phyloP scores from a whole-genome alignment of 1,139 yeast genomes.

The Pichia sp. region DNA sequence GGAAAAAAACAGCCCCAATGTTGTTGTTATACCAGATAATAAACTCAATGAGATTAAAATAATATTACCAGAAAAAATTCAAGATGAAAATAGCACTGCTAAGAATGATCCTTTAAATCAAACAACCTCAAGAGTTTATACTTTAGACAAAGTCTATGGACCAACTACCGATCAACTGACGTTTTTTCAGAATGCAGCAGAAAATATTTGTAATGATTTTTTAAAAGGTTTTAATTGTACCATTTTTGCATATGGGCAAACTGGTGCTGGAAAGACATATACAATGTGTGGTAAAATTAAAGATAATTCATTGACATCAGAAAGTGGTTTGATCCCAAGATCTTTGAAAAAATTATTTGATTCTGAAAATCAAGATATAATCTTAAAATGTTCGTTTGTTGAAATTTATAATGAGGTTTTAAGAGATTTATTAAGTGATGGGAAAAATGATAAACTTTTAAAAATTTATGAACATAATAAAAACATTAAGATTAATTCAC shows the following conservation, averaged over 20 bases:
- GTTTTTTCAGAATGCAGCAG: conserved; percentile 56
- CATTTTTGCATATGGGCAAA: conserved; percentile 82
- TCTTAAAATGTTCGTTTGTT: conserved; percentile 61
- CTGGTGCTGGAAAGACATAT: conserved; percentile 84
- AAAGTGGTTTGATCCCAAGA: conserved; percentile 67
- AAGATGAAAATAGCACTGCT: too few relatives aligned
- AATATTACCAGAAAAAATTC: conserved; percentile 27
- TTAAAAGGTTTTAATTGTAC: conserved; percentile 72
- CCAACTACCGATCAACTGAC: conserved; percentile 59
- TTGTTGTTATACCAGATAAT: conserved; percentile 54
- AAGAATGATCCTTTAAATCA: too few relatives aligned
- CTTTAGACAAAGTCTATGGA: conserved; percentile 71
- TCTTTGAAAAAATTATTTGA: conserved; percentile 49
- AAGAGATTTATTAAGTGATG: conserved; percentile 50
- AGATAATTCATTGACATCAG: conserved; percentile 25
- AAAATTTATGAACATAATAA: conserved; percentile 47
- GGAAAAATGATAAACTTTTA: conserved; percentile 31
- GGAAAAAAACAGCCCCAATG: conserved; percentile 63
- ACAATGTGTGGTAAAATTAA: conserved; percentile 74
- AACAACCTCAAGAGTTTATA: conserved; percentile 41
- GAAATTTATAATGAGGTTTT: conserved; percentile 72
- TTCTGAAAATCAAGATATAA: conserved; percentile 18
- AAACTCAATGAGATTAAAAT: conserved; percentile 33
- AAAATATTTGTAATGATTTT: conserved; percentile 60
- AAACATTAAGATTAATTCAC: conserved; percentile 33